These are phyloP conservation scores for Geosmithia flava DNA, from an alignment of 2,329 filamentous ascomycete species.

Conservation along the genomic window DNA sequence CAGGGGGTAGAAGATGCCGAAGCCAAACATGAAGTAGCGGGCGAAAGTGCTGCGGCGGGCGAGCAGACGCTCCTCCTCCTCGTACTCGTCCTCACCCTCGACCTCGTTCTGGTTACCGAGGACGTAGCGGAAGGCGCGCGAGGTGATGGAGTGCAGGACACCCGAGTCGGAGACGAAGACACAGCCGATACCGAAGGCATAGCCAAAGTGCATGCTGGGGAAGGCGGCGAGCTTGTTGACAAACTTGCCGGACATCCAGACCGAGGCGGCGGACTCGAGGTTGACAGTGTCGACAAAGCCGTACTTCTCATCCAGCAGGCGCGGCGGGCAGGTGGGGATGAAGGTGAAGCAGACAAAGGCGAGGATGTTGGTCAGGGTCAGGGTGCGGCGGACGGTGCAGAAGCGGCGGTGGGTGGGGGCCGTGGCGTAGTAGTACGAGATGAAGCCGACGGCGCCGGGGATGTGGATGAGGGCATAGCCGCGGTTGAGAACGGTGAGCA, in stretches of 20 bases:
- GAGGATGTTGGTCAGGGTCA: conserved; percentile 42
- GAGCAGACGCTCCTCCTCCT: conserved; percentile 6
- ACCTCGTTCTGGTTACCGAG: conserved; percentile 22
- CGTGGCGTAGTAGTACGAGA: conserved; percentile 49
- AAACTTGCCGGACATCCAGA: conserved; percentile 51
- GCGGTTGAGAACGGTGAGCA: conserved; percentile 54
- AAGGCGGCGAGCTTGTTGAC: conserved; percentile 45
- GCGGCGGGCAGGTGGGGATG: conserved; percentile 45
- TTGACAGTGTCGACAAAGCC: conserved; percentile 44
- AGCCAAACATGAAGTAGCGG: conserved; percentile 9
- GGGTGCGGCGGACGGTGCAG: conserved; percentile 36
- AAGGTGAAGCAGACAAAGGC: conserved; percentile 43
- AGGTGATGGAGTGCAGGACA: conserved; percentile 23
- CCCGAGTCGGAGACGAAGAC: conserved; percentile 39
- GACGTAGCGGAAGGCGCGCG: conserved; percentile 28
- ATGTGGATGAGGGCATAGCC: conserved; percentile 64
- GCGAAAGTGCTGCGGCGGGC: conserved; percentile 7
- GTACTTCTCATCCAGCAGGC: conserved; percentile 41
- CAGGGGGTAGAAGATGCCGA: conserved; percentile 38
- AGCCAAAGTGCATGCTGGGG: conserved; percentile 44
- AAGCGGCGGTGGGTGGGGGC: conserved; percentile 47
- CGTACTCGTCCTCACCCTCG: conserved; percentile 7
- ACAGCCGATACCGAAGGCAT: conserved; percentile 38
- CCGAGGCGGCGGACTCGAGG: conserved; percentile 21
- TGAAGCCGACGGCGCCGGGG: conserved; percentile 55